Evolutionary conservation across 2,329 filamentous ascomycete genomes (phyloP).

Genomic region (Passalora sequoiae): DNA sequence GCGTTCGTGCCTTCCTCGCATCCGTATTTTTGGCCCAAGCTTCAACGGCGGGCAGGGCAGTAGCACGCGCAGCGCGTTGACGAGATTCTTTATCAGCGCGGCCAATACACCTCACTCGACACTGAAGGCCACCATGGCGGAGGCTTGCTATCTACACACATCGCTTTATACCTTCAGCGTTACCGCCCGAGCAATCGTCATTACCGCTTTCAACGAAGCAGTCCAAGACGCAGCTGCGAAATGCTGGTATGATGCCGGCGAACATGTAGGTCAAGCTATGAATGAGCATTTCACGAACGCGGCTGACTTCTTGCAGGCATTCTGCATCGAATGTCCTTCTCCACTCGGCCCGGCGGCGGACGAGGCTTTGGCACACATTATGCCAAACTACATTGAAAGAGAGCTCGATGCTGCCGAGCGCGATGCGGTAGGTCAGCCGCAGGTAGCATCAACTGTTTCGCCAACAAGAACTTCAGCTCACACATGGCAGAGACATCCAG

Average conservation of each 20-base stretch:
- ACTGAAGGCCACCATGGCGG: constrained; percentile 23
- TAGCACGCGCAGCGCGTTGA: background rate
- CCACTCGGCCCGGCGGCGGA: constrained; percentile 18
- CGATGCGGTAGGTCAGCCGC: constrained; percentile 14
- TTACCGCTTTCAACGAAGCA: constrained; percentile 18
- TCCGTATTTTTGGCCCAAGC: too few species aligned
- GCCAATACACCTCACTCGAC: too few species aligned
- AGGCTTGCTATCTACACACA: constrained; percentile 26
- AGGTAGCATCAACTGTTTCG: background rate
- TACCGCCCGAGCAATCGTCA: constrained; percentile 17
- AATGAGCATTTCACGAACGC: background rate
- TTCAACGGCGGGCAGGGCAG: too few species aligned
- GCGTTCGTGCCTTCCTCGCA: too few species aligned
- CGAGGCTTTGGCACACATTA: constrained; percentile 12
- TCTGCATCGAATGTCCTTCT: constrained; percentile 20
- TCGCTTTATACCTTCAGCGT: constrained; percentile 26
- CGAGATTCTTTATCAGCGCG: too few species aligned
- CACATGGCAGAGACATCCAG: constrained; percentile 11
- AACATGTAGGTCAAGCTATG: constrained; percentile 13
- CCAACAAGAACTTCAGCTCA: background rate
- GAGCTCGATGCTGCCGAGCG: constrained; percentile 17
- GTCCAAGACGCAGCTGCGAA: constrained; percentile 20
- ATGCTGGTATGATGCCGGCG: constrained; percentile 18
- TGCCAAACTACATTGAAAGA: constrained; percentile 17
- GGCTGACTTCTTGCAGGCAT: constrained; percentile 11